phyloP scores from a whole-genome alignment of 208 protist genomes.

The Crithidia bombi region DNA sequence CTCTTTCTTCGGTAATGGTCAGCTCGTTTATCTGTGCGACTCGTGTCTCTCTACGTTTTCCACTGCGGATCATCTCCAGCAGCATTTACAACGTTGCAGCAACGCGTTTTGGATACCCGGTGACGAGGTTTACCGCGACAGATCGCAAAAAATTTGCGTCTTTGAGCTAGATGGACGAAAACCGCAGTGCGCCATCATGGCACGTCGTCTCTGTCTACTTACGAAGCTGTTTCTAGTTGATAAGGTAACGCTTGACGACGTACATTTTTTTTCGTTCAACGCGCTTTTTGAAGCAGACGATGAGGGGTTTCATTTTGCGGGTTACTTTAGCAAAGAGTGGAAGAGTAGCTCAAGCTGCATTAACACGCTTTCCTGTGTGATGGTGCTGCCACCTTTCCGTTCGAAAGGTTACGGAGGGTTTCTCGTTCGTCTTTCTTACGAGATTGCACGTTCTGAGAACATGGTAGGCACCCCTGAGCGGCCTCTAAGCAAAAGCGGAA shows the following conservation, averaged over 20 bases:
- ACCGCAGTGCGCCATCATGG: conserved; percentile 46
- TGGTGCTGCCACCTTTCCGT: conserved; percentile 72
- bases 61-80: conserved; percentile 29
- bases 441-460: conserved; percentile 63
- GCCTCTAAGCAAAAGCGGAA: conserved; percentile 61
- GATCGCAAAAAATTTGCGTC: conserved; percentile 32
- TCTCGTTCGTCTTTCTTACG: conserved; percentile 71
- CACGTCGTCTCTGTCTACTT: conserved; percentile 54
- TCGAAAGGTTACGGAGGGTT: conserved; percentile 72
- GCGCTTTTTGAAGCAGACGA: conserved; percentile 76
- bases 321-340: conserved; percentile 84
- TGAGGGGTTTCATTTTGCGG: conserved; percentile 74
- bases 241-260: conserved; percentile 78
- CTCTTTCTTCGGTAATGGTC: conserved; percentile 22
- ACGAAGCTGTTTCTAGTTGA: conserved; percentile 69
- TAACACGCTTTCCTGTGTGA: conserved; percentile 82
- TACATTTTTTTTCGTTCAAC: conserved; percentile 79
- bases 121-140: conserved; percentile 65
- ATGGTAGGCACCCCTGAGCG: conserved; percentile 70
- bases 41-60: conserved; percentile 59
- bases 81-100: conserved; percentile 49
- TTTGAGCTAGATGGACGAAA: conserved; percentile 78
- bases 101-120: conserved; percentile 74
- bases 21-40: conserved; percentile 62
- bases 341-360: conserved; percentile 55